Conservation (phyloP, 2,329 filamentous ascomycete genomes). For the Ceratocystis ficicola region DNA sequence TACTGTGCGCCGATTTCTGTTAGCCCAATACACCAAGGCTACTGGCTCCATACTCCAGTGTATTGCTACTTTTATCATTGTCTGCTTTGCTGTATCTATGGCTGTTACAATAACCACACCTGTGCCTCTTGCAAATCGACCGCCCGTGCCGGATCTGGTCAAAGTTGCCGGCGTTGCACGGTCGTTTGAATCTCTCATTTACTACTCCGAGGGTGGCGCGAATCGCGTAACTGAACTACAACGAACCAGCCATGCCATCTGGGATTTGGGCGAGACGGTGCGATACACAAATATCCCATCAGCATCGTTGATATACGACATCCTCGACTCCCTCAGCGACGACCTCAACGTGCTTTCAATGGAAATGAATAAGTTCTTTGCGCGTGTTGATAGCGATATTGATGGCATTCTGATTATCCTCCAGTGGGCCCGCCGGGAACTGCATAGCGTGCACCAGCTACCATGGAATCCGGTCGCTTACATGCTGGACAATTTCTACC, state of each 20-base stretch:
- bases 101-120: constrained; percentile 58
- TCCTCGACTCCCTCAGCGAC: constrained; percentile 75
- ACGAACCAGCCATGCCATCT: constrained; percentile 83
- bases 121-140: constrained; percentile 35
- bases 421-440: constrained; percentile 86
- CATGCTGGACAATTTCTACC: constrained; percentile 74
- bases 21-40: constrained; percentile 45
- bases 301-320: constrained; percentile 70
- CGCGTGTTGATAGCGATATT: constrained; percentile 84
- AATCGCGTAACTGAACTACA: constrained; percentile 78
- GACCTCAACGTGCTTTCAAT: constrained; percentile 72
- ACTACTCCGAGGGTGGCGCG: constrained; percentile 83
- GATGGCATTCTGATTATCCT: constrained; percentile 87
- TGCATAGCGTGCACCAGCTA: constrained; percentile 53
- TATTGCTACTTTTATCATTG: constrained; percentile 47
- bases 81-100: constrained; percentile 52
- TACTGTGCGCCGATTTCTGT: constrained; percentile 36
- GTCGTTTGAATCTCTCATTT: constrained; percentile 86
- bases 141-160: constrained; percentile 67
- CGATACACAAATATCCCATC: constrained; percentile 83
- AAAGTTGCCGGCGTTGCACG: constrained; percentile 83
- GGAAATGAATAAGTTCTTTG: constrained; percentile 84
- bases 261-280: constrained; percentile 87
- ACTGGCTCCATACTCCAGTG: constrained; percentile 60
- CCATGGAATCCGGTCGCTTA: constrained; percentile 49